Evolutionary conservation across 305 asterid genomes (phyloP).

Genomic region (Plantago lanceolata): DNA sequence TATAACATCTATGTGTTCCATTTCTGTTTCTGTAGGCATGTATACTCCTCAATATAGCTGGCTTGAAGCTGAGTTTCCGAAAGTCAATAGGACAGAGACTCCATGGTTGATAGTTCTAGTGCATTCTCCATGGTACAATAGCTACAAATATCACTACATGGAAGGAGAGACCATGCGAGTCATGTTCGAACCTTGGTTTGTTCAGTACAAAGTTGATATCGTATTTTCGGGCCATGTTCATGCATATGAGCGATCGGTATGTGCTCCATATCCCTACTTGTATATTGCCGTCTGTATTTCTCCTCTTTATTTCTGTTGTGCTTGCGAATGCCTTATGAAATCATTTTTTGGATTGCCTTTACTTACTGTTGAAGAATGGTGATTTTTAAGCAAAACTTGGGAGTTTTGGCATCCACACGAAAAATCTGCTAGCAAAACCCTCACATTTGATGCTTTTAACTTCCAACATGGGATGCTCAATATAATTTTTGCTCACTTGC

Average conservation of each 20-base stretch:
- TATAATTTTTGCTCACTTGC: not conserved
- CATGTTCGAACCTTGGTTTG: constrained; percentile 58
- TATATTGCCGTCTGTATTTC: not conserved
- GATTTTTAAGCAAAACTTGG: no score
- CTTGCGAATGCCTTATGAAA: no score
- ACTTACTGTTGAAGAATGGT: no score
- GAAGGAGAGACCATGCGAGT: constrained; percentile 86
- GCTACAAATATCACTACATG: constrained; percentile 65
- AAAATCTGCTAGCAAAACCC: no score
- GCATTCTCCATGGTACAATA: constrained; percentile 75
- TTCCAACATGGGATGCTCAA: not conserved
- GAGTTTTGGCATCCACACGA: no score
- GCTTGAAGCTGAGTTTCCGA: constrained; percentile 56
- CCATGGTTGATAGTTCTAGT: constrained; percentile 71
- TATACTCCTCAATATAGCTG: constrained; percentile 69
- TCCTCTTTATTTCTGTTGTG: no score
- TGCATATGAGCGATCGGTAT: constrained; percentile 73
- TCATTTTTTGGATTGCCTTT: no score
- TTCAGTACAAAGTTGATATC: constrained; percentile 59
- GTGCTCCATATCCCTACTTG: constrained; percentile 5
- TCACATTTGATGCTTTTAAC: no score
- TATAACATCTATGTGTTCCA: not conserved
- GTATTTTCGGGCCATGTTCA: constrained; percentile 75
- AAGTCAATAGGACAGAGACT: constrained; percentile 62
- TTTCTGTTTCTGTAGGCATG: constrained; percentile 35